A percentile compares a stretch with the other conserved stretches of the same genome.
Conservation (phyloP, 2,329 filamentous ascomycete genomes). For the Talaromyces pinophilus region DNA sequence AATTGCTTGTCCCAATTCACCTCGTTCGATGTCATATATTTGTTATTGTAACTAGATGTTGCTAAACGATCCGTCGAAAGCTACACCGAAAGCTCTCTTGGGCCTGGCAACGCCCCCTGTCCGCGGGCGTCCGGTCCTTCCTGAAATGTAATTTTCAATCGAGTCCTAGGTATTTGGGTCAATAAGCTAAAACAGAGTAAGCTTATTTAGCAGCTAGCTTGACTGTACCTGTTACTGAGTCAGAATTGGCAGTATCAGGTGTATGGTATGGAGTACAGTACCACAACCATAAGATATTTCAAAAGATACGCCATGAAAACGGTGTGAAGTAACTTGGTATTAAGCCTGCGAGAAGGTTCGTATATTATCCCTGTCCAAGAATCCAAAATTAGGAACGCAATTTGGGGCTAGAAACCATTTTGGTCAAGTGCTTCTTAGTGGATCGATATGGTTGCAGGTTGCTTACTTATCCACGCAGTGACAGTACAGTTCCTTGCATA, state of each 20-base stretch:
- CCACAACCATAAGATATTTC: background rate
- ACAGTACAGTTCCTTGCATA: background rate
- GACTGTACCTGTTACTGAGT: background rate
- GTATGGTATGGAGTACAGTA: background rate
- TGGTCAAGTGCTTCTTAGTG: background rate
- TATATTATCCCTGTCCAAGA: background rate
- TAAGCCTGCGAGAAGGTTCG: background rate
- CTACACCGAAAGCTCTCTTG: background rate
- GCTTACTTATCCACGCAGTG: background rate
- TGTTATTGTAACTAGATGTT: background rate
- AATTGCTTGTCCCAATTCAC: background rate
- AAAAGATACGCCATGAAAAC: background rate
- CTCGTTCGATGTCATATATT: background rate
- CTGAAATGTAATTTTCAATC: background rate
- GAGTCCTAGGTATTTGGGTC: background rate
- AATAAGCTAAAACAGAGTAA: background rate
- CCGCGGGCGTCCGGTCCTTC: background rate
- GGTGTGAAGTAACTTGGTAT: background rate
- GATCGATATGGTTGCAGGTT: too few relatives aligned
- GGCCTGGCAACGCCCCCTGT: background rate
- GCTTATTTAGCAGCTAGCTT: background rate
- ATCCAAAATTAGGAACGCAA: background rate
- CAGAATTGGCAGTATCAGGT: background rate
- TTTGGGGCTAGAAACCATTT: background rate
- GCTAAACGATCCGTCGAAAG: background rate